Base-by-base conservation (phyloP, 495 filamentous ascomycete species). In the Trichoderma orchidacearum region DNA sequence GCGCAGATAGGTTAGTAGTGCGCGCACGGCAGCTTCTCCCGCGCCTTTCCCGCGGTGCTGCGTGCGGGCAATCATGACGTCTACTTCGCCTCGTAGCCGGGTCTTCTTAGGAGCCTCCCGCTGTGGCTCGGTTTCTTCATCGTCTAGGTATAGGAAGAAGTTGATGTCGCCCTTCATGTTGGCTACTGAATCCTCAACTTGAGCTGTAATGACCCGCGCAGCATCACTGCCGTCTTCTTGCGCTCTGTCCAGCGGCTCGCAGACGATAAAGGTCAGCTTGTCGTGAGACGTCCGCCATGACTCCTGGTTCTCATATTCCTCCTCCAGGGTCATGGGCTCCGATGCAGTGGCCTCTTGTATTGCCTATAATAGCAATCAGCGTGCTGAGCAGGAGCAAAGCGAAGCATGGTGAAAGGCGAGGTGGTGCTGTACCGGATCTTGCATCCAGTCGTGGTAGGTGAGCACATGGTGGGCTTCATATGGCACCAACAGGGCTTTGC, bases 381-480 rank as follows among this genome's bases (percentile, higher is more conserved):
- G 34, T 5, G 18, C 6, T 21, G 41, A 50, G 9, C 41, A 21
- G 13, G 41, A n/a, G n/a, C 32, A 35, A 35, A 25, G 28, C n/a
- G 3, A 34, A 13, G n/a, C 15, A 50, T 4, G 34, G n/a, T n/a
- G n/a, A n/a, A 11, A 13, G 7, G 17, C 3, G 7, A 13, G 18
- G 3, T 1, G 15, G 0, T 35, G 15, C 18, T 9, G 66, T 72
- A 92, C 89, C 56, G 84, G 77, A 62, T 93, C 85, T 75, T 92
- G 75, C 90, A 96, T 95, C 90, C 90, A 96, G 63, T 80, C 70
- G 60, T 95, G 87, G 61, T 96, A 96, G 2, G 75, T 83, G 8
- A 76, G 76, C 31, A 96, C 90, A 72, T 96, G 90, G 69, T 81
- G 83, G 56, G 71, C 69, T 32, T 85, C 87, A 64, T 96, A 96